Evolutionary conservation across 768 basidiomycete genomes (phyloP), one percentile per base, ranked within the genome.

Genomic region (Leccinellum rugosiceps): DNA sequence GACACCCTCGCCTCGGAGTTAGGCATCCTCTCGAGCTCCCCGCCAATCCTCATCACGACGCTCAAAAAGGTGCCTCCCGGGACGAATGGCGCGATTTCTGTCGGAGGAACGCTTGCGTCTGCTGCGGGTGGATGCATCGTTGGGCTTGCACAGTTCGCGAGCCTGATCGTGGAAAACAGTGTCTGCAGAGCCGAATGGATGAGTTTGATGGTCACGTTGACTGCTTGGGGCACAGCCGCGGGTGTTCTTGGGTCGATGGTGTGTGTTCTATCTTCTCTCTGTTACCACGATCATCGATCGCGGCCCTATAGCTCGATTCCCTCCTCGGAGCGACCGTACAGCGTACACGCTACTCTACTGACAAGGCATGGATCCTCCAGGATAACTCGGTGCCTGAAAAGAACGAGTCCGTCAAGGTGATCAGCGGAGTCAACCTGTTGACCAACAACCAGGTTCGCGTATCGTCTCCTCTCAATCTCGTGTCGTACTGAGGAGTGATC

Each of bases 1-100:
- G 94, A 97, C 65, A 97, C 94, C 0, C 83, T 98, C 2, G 94
- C 94, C 1, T 95, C 92, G 9, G 95, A 97, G 73, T 80, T 97
- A 23, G 95, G 95, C 32, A 94, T 97, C 61, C 78, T 97, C 44
- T 88, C 93, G 25, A 69, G 68, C 35, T 76, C 81, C 14, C 79
- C 78, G 3, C 91, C 95, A 32, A 68, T 85, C 48, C 82, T 96
- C 32, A 82, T 97, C 63, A 95, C 93, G 5, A 94, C 90, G 4
- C 71, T 88, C 53, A 80, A 79, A 61, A 62, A 74, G 1, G 91
- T 94, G 0, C 94, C 94, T 2, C 86, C 87, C 2, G 95, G 95
- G 3, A 97, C 95, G 10, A 97, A 98, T 65, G 95, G 95, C 3
- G 95, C 81, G 0, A 81, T 97, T 57, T 90, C 92, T 6, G 55